Base-by-base conservation (phyloP, 2,329 filamentous ascomycete genomes). In the Zymoseptoria tritici region DNA sequence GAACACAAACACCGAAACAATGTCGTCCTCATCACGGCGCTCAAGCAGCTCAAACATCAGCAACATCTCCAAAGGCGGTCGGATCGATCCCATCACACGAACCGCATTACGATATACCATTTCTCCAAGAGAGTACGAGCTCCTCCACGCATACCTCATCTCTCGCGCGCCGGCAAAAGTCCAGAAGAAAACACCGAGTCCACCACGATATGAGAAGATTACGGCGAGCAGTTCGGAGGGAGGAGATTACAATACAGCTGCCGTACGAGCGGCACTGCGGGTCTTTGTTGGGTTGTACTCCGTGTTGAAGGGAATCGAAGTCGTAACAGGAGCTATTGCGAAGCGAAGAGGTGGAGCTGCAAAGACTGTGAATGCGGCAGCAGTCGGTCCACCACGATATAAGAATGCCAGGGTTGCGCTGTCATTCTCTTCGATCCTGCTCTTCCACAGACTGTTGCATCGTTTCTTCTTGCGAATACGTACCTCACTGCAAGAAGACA, bases 401-500 rank as follows among this genome's bases (percentile, higher is more conserved):
- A 80, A 86, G 0, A 88, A 89, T 22, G 79, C 94, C 55, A 84
- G 91, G 58, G 80, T 96, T 9, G 93, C 91, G 0, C 79, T 92
- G 8, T 94, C 91, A 0, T 81, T 97, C 13, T 92, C 91, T 16
- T 83, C 89, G 2, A 91, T 97, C 64, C 82, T 97, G 20, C 84
- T 97, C 51, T 84, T 96, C 62, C 94, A 99, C 73, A 86, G 94
- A 29, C 80, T 96, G 0, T 85, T 97, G 24, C 91, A 93, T 76
- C 90, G 93, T 60, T 96, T 97, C 80, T 89, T 97, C 68, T 83
- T 84, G 24, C 85, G 90, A 26, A 79, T 97, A 51, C 87, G 93
- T 54, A 80, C 83, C 1, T 90, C 91, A 64, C 80, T 99, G 3
- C 84, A 95, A 42, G 83, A 90, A n/a, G 62, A 68, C n/a, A 84